Evolutionary conservation across 2,329 filamentous ascomycete species (phyloP).

Genomic region (Phyllosticta citrichinensis): DNA sequence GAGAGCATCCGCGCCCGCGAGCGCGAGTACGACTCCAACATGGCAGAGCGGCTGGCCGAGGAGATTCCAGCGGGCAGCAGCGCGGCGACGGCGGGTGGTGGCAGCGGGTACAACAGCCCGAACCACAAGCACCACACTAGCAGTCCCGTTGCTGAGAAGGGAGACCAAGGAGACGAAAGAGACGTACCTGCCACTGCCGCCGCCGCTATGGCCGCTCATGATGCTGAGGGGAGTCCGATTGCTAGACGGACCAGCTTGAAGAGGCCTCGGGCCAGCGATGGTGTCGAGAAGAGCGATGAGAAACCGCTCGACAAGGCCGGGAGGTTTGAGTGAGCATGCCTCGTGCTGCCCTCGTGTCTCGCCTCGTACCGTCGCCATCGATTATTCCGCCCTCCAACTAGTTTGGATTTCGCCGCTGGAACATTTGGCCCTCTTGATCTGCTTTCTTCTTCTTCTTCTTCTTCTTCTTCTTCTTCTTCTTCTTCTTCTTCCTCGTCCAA

Average conservation of each 20-base stretch:
- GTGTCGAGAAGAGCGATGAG: conserved; percentile 6
- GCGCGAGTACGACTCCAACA: conserved; percentile 37
- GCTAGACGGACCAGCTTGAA: conserved; percentile 9
- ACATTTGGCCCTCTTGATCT: too few species aligned
- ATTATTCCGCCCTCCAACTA: too few species aligned
- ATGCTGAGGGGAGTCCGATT: neutral
- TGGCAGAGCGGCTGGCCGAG: conserved; percentile 38
- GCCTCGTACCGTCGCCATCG: too few species aligned
- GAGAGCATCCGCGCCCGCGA: conserved; percentile 31
- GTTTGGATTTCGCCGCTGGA: too few species aligned
- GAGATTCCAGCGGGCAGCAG: conserved; percentile 40
- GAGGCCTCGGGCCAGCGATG: conserved; percentile 13
- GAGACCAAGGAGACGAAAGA: conserved; percentile 14
- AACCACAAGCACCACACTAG: conserved; percentile 8
- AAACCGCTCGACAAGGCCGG: conserved; percentile 2
- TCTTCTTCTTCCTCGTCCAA: too few species aligned
- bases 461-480: too few species aligned
- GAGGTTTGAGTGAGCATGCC: neutral
- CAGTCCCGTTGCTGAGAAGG: conserved; percentile 1
- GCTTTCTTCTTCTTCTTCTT: too few species aligned
- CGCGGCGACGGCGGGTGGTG: conserved; percentile 38
- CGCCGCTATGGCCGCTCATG: neutral
- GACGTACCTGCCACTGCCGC: neutral
- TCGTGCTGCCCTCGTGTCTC: neutral
- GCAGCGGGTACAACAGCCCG: conserved; percentile 38